phyloP scores from a whole-genome alignment of 352 stramenopile genomes.

The Phytophthora capsici region DNA sequence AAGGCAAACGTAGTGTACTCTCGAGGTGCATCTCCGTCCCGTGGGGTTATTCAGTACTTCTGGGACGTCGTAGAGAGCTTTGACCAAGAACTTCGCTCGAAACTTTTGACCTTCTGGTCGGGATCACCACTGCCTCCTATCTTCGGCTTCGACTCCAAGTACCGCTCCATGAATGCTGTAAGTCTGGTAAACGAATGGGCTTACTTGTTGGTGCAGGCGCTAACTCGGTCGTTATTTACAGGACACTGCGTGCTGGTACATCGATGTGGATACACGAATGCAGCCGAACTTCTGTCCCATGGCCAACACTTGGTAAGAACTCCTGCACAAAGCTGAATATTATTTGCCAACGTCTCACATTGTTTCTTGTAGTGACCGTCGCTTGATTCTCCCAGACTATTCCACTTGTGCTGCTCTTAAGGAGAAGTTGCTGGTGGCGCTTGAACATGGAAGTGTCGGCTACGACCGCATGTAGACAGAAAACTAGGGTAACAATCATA shows the following conservation, averaged over 20 bases:
- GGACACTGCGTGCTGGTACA: constrained; percentile 72
- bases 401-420: constrained; percentile 53
- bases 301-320: constrained; percentile 76
- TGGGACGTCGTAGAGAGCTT: constrained; percentile 73
- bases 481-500: constrained; percentile 13
- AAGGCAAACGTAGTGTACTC: constrained; percentile 70
- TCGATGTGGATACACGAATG: constrained; percentile 65
- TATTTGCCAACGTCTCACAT: constrained; percentile 10
- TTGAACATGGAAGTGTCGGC: constrained; percentile 68
- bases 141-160: constrained; percentile 72
- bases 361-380: constrained; percentile 56
- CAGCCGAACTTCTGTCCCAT: constrained; percentile 62
- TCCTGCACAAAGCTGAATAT: neutral
- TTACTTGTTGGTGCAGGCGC: neutral
- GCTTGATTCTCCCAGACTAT: constrained; percentile 76
- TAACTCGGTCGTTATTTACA: constrained; percentile 27
- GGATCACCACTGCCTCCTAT: constrained; percentile 69
- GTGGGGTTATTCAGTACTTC: constrained; percentile 60
- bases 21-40: constrained; percentile 43
- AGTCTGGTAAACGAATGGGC: constrained; percentile 1
- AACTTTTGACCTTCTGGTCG: constrained; percentile 83
- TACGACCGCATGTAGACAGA: constrained; percentile 80
- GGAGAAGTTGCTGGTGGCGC: constrained; percentile 66
- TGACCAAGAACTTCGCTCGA: constrained; percentile 53
- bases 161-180: constrained; percentile 65